phyloP scores from a whole-genome alignment of 2,329 filamentous ascomycete species.

The Trichoderma lentiforme region DNA sequence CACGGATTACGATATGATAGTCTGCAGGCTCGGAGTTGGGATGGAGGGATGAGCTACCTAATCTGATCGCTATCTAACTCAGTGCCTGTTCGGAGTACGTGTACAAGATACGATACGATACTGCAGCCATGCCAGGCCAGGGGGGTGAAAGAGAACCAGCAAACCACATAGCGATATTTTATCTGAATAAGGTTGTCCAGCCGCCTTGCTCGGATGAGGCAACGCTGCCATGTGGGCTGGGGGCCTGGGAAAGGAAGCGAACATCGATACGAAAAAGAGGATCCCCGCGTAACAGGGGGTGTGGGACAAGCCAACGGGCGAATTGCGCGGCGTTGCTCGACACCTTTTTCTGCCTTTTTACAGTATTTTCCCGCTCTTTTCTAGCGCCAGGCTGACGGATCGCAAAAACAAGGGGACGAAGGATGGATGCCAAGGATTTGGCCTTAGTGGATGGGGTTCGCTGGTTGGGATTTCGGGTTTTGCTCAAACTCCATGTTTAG shows the following conservation, averaged over 20 bases:
- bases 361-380: neutral
- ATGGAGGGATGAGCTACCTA: neutral
- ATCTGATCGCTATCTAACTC: neutral
- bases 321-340: neutral
- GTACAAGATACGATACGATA: neutral
- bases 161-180: neutral
- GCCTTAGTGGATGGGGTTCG: neutral
- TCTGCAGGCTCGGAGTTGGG: neutral
- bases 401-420: neutral
- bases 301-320: neutral
- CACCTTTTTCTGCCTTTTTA: neutral
- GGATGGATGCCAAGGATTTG: neutral
- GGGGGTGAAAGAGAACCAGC: neutral
- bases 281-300: neutral
- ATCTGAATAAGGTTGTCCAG: neutral
- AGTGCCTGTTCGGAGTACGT: neutral
- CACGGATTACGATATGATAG: neutral
- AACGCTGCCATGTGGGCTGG: slow-evolving; percentile 7
- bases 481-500: slow-evolving; percentile 2
- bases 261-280: neutral
- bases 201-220: neutral
- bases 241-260: neutral
- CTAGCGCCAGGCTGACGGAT: neutral
- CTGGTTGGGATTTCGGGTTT: slow-evolving; percentile 12
- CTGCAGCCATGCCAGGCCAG: neutral